A percentile compares a stretch with the other conserved stretches of the same genome.
Conservation (phyloP, 495 filamentous ascomycete species). For the Talaromyces adpressus region DNA sequence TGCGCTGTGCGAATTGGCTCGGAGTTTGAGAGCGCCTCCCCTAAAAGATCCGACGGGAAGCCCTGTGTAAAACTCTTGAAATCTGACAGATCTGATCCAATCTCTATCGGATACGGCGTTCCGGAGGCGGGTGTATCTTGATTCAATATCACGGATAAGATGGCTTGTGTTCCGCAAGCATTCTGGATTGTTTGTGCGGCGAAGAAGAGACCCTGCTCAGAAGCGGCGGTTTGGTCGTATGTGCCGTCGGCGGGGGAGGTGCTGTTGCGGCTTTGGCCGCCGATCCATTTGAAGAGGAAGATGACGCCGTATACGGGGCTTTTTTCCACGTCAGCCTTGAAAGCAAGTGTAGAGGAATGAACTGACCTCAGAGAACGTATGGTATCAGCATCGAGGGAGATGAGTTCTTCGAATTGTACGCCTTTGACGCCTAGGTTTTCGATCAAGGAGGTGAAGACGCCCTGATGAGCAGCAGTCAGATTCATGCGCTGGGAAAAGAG, state of each 20-base stretch:
- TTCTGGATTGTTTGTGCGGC: conserved; percentile 98
- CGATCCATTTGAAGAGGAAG: conserved; percentile 98
- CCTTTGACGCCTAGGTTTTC: conserved; percentile 87
- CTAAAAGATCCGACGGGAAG: conserved; percentile 73
- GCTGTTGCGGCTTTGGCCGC: conserved; percentile 55
- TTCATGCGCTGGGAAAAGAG: background rate
- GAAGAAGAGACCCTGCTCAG: conserved; percentile 75
- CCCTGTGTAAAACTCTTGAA: conserved; percentile 90
- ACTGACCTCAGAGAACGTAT: conserved; percentile 59
- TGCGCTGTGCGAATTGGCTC: conserved; percentile 87
- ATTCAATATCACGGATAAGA: conserved; percentile 89
- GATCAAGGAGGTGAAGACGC: conserved; percentile 91
- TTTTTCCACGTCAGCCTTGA: conserved; percentile 2
- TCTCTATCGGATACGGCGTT: conserved; percentile 32
- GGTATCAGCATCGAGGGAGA: conserved; percentile 75
- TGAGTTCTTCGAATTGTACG: conserved; percentile 95
- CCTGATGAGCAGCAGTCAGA: conserved; percentile 40
- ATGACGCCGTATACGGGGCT: conserved; percentile 94
- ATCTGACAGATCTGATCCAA: conserved; percentile 57
- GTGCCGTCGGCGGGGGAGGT: conserved; percentile 63
- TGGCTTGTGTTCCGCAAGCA: conserved; percentile 94
- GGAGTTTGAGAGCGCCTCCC: conserved; percentile 60
- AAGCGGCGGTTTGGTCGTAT: conserved; percentile 62
- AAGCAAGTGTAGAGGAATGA: background rate
- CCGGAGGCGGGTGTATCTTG: conserved; percentile 40